phyloP scores from a whole-genome alignment of 73 alveolate genomes.

The Effrenium voratum region DNA sequence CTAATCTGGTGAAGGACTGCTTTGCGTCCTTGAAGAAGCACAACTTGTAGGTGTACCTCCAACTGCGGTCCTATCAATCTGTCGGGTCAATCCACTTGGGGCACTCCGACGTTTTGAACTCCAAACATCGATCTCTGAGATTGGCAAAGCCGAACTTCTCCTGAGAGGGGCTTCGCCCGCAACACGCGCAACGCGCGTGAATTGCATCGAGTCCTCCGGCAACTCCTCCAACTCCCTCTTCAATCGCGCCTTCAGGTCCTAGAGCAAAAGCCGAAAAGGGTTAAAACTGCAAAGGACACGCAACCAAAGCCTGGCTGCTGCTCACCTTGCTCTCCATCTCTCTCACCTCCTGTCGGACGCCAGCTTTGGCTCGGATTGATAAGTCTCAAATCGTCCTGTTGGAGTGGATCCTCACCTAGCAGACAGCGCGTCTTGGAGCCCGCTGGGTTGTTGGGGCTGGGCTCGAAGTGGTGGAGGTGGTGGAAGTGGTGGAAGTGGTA shows the following conservation, averaged over 20 bases:
- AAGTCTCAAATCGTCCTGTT: too few relatives aligned
- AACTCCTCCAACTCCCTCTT: slow-evolving; percentile 22
- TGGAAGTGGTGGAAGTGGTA: too few relatives aligned
- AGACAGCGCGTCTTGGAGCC: too few relatives aligned
- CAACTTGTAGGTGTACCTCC: slow-evolving; percentile 89
- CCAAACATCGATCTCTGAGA: slow-evolving; percentile 67
- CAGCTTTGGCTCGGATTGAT: too few relatives aligned
- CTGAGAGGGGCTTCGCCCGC: background rate
- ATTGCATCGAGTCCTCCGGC: background rate
- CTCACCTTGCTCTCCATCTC: slow-evolving; percentile 28
- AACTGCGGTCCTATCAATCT: background rate
- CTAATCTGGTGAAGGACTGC: slow-evolving; percentile 83
- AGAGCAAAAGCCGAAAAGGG: background rate
- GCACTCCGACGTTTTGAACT: slow-evolving; percentile 58
- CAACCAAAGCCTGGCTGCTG: background rate
- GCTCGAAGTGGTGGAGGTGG: too few relatives aligned
- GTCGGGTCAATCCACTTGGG: background rate
- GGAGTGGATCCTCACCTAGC: too few relatives aligned
- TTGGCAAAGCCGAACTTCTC: slow-evolving; percentile 68
- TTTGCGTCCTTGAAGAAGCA: slow-evolving; percentile 86
- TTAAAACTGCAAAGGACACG: background rate
- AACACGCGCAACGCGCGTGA: background rate
- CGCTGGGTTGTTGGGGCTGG: too few relatives aligned
- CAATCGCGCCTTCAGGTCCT: slow-evolving; percentile 12
- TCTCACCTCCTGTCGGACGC: slow-evolving; percentile 25